These are phyloP conservation scores for Blastobotrys capitulatus DNA, from an alignment of 1,139 yeast genomes.

Conservation along the genomic window DNA sequence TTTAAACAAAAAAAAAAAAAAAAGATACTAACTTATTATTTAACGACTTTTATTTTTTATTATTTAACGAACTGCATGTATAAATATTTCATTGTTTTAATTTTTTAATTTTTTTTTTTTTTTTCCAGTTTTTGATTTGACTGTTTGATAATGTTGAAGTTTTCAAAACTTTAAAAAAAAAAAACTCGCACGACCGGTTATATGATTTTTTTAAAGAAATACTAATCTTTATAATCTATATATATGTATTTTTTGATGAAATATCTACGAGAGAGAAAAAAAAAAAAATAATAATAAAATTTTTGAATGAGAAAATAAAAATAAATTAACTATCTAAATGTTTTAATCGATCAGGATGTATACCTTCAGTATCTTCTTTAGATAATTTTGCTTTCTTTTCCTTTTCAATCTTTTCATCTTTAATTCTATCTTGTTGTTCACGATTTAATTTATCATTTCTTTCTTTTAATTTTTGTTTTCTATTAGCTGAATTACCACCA, in stretches of 20 bases:
- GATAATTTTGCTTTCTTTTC: slow-evolving; percentile 19
- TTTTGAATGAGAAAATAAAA: neutral
- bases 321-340: slow-evolving; percentile 5
- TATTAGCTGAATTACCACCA: slow-evolving; percentile 78
- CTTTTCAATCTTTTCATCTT: slow-evolving; percentile 25
- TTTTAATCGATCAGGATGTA: slow-evolving; percentile 25
- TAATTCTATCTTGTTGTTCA: slow-evolving; percentile 48
- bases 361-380: slow-evolving; percentile 13
- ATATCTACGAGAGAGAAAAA: too few species aligned
- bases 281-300: too few species aligned
- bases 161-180: too few species aligned
- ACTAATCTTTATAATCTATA: too few species aligned
- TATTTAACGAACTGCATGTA: neutral
- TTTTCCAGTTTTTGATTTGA: neutral
- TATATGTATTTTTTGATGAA: too few species aligned
- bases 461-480: slow-evolving; percentile 65
- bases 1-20: too few species aligned
- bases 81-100: too few species aligned
- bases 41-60: neutral
- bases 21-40: too few species aligned
- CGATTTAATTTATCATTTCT: slow-evolving; percentile 70
- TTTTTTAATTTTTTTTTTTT: too few species aligned
- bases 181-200: too few species aligned
- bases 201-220: too few species aligned
- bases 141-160: too few species aligned